Evolutionary conservation across 1,284 basidiomycete species (phyloP), one percentile per base, ranked within the genome.

Genomic region (Agaricales sp.): DNA sequence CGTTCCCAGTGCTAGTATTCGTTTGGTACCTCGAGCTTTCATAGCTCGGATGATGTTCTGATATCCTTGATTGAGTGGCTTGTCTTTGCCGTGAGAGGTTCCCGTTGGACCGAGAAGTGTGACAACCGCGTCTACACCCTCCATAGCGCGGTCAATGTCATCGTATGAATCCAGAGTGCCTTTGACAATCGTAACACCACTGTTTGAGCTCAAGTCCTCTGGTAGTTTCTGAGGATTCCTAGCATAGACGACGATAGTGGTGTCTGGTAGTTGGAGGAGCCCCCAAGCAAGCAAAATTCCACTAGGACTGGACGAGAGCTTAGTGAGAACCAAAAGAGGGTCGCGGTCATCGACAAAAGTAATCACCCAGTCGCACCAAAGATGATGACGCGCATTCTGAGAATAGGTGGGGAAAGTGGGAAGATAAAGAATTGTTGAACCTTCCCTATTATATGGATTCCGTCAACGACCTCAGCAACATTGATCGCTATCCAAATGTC

Each of bases 1-100:
- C 0, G 84, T 84, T 8, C 80, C 81, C 14, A 87, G 74, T 16
- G 71, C 69, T 48, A 87, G 72, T 56, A 87, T 67, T 2, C 83
- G 76, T 46, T 68, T 73, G 51, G 84, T 67, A 21, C 63, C 58
- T 26, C 67, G 64, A 26, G 67, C 59, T 45, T 67, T 64, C 80
- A 86, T 83, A 48, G 69, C 50, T 21, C 69, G 67, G 54, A 86
- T 69, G 55, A 87, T 57, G 38, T 65, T 54, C 13, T 64, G 58
- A 58, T 84, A 86, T 19, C 71, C 79, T 24, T 69, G 69, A 2
- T 81, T 79, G 46, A 86, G 66, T 3, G 84, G 83, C 3, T 73
- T 77, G 51, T 70, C 67, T 30, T 64, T 52, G 19, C 74, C 68
- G 57, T 75, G 63, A 37, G 63, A 59, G 3, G 62, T 61, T 1